Conservation (phyloP, 176 grass and related monocot species). For the Cenchrus americanus region DNA sequence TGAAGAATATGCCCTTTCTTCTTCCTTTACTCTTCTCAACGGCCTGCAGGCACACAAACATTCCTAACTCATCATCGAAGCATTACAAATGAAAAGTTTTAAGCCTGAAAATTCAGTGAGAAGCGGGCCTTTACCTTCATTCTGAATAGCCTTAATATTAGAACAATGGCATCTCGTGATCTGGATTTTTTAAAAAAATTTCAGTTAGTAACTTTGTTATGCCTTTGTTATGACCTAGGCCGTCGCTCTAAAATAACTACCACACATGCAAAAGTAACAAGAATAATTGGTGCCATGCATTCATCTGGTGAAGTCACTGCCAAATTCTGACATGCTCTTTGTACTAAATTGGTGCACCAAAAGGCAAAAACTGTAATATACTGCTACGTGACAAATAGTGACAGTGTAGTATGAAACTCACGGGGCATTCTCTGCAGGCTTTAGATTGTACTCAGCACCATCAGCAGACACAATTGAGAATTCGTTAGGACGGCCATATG, state of each 20-base stretch:
- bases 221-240: neutral
- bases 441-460: slow-evolving; percentile 65
- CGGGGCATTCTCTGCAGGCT: slow-evolving; percentile 65
- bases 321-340: neutral
- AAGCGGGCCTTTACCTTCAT: slow-evolving; percentile 56
- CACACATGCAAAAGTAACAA: neutral
- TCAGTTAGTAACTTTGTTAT: slow-evolving; percentile 22
- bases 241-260: neutral
- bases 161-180: slow-evolving; percentile 79
- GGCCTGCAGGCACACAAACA: slow-evolving; percentile 50
- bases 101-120: neutral
- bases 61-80: neutral
- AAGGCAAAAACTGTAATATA: neutral
- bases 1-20: slow-evolving; percentile 92
- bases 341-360: neutral
- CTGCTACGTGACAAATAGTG: neutral
- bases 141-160: slow-evolving; percentile 81
- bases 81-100: neutral
- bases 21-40: slow-evolving; percentile 86
- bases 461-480: slow-evolving; percentile 69
- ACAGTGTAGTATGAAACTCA: slow-evolving; percentile 47
- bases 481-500: slow-evolving; percentile 65
- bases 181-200: slow-evolving; percentile 41
- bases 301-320: neutral
- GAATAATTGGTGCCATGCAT: neutral